A percentile compares a stretch with the other conserved stretches of the same genome.
Conservation (phyloP, 176 grass and related monocot genomes). For the Miscanthus lutarioriparius region DNA sequence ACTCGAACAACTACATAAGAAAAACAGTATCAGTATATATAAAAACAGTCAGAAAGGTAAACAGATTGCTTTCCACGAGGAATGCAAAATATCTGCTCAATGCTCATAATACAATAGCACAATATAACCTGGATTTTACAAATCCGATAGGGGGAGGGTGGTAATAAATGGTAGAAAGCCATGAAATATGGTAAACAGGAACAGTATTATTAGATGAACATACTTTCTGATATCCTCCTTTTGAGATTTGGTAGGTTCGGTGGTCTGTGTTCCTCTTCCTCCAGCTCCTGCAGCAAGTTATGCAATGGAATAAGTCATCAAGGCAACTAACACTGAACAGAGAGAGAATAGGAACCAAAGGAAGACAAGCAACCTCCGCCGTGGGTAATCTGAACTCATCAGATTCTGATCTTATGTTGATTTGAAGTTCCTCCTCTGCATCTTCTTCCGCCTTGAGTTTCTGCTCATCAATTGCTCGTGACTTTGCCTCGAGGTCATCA, state of each 20-base stretch:
- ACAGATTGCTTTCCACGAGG: background rate
- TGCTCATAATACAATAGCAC: background rate
- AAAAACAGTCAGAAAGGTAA: slow-evolving; percentile 23
- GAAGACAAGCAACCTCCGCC: slow-evolving; percentile 54
- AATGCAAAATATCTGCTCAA: slow-evolving; percentile 10
- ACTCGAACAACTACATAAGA: slow-evolving; percentile 82
- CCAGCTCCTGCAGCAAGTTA: slow-evolving; percentile 58
- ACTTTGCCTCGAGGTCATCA: slow-evolving; percentile 72
- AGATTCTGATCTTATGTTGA: slow-evolving; percentile 79
- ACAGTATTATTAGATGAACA: slow-evolving; percentile 26
- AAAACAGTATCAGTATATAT: slow-evolving; percentile 35
- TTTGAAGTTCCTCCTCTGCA: slow-evolving; percentile 67
- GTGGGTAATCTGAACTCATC: slow-evolving; percentile 92
- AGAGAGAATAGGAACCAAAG: background rate
- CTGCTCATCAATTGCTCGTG: slow-evolving; percentile 68
- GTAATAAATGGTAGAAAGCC: background rate
- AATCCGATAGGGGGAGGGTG: background rate
- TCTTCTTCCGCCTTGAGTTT: slow-evolving; percentile 54
- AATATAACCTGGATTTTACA: background rate
- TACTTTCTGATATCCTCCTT: slow-evolving; percentile 93
- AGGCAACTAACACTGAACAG: background rate
- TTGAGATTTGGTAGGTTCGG: slow-evolving; percentile 86
- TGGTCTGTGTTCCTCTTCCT: slow-evolving; percentile 72
- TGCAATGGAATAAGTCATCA: background rate
- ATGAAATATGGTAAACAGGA: slow-evolving; percentile 9